Evolutionary conservation across 2,329 filamentous ascomycete species (phyloP).

Genomic region (Aspergillus ibericus): DNA sequence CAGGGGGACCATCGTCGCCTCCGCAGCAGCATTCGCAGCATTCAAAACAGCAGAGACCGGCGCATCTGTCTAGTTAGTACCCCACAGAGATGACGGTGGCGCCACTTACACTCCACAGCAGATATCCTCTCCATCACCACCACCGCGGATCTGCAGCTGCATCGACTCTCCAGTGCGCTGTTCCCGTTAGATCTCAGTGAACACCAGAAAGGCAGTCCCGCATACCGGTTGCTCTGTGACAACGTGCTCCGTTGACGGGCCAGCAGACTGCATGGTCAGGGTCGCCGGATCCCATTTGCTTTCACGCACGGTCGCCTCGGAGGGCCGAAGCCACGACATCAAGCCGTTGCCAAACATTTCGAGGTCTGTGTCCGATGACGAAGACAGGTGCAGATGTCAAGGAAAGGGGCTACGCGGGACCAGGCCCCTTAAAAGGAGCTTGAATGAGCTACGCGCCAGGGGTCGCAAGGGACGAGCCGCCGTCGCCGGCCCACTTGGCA

Average conservation of each 20-base stretch:
- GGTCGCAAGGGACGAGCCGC: background rate
- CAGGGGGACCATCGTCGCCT: background rate
- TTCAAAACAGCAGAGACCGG: constrained; percentile 25
- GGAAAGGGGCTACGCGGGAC: background rate
- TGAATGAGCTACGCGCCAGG: background rate
- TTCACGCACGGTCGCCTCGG: background rate
- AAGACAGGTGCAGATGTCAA: background rate
- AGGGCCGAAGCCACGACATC: background rate
- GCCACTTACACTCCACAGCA: constrained; percentile 28
- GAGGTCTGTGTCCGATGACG: background rate
- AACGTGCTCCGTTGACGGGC: constrained; percentile 19
- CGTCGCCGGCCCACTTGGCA: background rate
- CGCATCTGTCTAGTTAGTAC: constrained; percentile 15
- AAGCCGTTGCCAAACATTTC: background rate
- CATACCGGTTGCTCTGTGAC: constrained; percentile 24
- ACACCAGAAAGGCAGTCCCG: background rate
- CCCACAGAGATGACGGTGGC: background rate
- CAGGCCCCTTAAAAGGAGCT: background rate
- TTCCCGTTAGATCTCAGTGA: background rate
- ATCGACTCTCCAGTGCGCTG: constrained; percentile 10
- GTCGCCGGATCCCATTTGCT: constrained; percentile 23
- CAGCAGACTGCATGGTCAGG: constrained; percentile 26
- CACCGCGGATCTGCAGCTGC: constrained; percentile 26
- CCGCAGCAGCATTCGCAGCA: constrained; percentile 25
- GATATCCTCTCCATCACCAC: constrained; percentile 21